Evolutionary conservation across 805 yeast genomes (phyloP), one percentile per base, ranked within the genome.

Genomic region (Teunomyces cretensis): DNA sequence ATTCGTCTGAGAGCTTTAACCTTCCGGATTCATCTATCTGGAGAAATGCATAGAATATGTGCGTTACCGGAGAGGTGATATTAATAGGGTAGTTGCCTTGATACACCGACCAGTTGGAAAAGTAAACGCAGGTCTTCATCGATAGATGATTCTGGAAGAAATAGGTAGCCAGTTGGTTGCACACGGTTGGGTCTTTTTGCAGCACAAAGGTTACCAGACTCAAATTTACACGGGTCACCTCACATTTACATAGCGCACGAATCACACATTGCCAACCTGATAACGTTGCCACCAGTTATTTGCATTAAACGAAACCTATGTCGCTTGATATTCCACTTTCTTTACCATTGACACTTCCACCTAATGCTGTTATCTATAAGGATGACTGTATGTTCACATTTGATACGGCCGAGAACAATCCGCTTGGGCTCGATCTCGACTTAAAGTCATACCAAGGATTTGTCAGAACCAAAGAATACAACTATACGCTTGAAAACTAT

Each of bases 371-470:
- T 2, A 80, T 91, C 13, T 83, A 81, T 57, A 91, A 88, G 59
- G 97, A 92, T 67, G 97, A 90, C 53, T 91, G 97, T 60, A 86
- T 86, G 69, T 92, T 79, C 65, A 85, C 91, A 43, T 92, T 86
- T 58, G 92, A 83, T 49, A 81, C 88, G 0, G 79, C 88, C 31
- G 76, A 69, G 42, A 67, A 74, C 42, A 66, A 67, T 9, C 52
- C 47, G 4, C 43, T 60, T 6, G 95, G 95, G 0, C 61, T 92
- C 13, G 91, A 86, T 56, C 79, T 91, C 11, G 91, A 97, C 51
- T 68, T 94, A 41, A 54, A 67, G 1, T 84, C 96, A 53, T 88
- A 78, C 62, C 86, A 85, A 44, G 81, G 89, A 5, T 87, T 86
- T 41, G 79, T 86, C 40, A 70, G 81, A 41, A 51, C 62, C 8